A percentile compares a stretch with the other conserved stretches of the same genome.
These are phyloP conservation scores for Penicillium sclerotigenum DNA, from an alignment of 2,329 filamentous ascomycete species.

Conservation along the genomic window DNA sequence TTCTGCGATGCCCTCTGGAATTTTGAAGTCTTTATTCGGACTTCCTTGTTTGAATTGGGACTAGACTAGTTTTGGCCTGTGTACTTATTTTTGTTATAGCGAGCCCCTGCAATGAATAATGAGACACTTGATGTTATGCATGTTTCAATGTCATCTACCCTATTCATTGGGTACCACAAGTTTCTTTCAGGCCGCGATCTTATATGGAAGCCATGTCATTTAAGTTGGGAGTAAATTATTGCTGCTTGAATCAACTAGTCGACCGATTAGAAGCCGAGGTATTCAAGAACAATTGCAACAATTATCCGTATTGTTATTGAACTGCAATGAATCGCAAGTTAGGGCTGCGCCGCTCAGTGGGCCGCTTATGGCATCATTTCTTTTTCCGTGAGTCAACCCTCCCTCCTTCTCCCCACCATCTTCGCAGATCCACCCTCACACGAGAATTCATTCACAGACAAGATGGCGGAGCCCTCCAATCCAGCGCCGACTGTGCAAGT, in stretches of 20 bases:
- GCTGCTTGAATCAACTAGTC: neutral
- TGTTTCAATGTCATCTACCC: slow-evolving; percentile 10
- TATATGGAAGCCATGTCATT: neutral
- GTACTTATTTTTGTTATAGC: slow-evolving; percentile 18
- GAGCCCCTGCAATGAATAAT: slow-evolving; percentile 24
- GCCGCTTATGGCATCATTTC: slow-evolving; percentile 36
- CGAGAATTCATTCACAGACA: slow-evolving; percentile 20
- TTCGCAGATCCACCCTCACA: slow-evolving; percentile 23
- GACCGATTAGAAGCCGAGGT: neutral
- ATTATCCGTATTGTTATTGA: neutral
- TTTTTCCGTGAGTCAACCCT: slow-evolving; percentile 34
- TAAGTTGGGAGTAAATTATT: neutral
- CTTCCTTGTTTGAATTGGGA: slow-evolving; percentile 15
- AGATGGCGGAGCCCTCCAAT: slow-evolving; percentile 29
- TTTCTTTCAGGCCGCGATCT: slow-evolving; percentile 3
- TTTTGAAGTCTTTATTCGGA: neutral
- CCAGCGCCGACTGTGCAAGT: slow-evolving; percentile 17
- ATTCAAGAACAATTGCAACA: neutral
- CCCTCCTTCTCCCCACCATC: slow-evolving; percentile 27
- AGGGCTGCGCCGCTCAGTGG: slow-evolving; percentile 26
- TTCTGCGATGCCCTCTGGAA: neutral
- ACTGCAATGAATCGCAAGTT: slow-evolving; percentile 11
- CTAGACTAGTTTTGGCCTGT: neutral
- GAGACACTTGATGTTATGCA: slow-evolving; percentile 19
- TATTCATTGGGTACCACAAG: neutral